phyloP scores from a whole-genome alignment of 345 rosid genomes.

The Excoecaria agallocha region DNA sequence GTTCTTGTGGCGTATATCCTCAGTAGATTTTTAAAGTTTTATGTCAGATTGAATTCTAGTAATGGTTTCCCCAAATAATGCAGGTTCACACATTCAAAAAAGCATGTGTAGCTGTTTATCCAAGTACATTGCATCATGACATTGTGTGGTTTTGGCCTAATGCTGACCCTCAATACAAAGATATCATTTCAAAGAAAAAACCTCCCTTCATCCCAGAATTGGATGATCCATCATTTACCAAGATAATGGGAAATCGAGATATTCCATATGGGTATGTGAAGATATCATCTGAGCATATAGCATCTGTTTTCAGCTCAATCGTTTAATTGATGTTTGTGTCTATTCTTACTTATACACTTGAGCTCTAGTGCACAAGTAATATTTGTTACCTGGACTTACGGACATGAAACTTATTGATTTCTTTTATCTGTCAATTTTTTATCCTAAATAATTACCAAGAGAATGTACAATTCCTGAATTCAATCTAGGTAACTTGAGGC shows the following conservation, averaged over 20 bases:
- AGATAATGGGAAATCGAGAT: slow-evolving; percentile 58
- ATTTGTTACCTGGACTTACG: neutral
- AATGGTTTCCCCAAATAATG: slow-evolving; percentile 9
- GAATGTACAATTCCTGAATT: neutral
- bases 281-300: neutral
- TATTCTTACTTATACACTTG: neutral
- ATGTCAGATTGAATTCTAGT: neutral
- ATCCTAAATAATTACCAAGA: neutral
- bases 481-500: neutral
- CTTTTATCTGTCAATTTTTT: neutral
- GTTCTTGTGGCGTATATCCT: neutral
- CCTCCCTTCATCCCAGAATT: slow-evolving; percentile 75
- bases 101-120: slow-evolving; percentile 78
- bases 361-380: neutral
- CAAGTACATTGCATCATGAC: slow-evolving; percentile 67
- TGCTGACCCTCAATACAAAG: slow-evolving; percentile 62
- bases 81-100: slow-evolving; percentile 70
- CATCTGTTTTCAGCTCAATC: neutral
- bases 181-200: slow-evolving; percentile 51
- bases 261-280: slow-evolving; percentile 72
- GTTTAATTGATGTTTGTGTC: neutral
- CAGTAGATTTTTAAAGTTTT: neutral
- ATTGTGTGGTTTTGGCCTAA: slow-evolving; percentile 97
- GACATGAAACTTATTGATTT: neutral
- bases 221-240: slow-evolving; percentile 78